Conservation (phyloP, 2,329 filamentous ascomycete genomes). For the Pseudogymnoascus sp. region DNA sequence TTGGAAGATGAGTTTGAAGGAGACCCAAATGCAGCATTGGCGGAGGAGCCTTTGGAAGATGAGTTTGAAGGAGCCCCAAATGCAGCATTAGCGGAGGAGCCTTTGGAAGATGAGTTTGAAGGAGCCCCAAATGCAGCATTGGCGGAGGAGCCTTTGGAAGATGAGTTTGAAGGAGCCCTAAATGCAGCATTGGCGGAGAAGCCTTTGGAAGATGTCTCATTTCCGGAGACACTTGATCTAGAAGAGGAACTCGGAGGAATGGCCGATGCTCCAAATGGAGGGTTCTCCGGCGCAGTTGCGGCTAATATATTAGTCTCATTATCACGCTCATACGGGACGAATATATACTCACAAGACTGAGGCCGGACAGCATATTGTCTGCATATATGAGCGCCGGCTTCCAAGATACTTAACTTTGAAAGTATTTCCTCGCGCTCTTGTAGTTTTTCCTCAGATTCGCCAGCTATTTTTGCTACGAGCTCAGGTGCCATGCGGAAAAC, state of each 20-base stretch:
- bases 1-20: neutral
- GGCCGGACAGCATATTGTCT: conserved; percentile 15
- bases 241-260: neutral
- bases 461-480: conserved; percentile 14
- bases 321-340: neutral
- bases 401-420: conserved; percentile 13
- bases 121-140: neutral
- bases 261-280: no score
- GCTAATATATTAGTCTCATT: neutral
- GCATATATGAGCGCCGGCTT: conserved; percentile 16
- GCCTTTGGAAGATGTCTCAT: neutral
- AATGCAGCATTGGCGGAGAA: neutral
- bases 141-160: no score
- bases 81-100: neutral
- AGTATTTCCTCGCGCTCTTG: conserved; percentile 12
- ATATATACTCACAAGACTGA: neutral
- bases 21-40: neutral
- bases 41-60: neutral
- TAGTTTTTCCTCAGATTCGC: conserved; percentile 16
- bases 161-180: neutral
- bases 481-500: conserved; percentile 15
- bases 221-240: neutral
- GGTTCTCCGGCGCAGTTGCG: neutral
- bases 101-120: neutral
- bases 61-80: neutral